Conservation (phyloP, 257 asterid species). For the Penstemon davidsonii region DNA sequence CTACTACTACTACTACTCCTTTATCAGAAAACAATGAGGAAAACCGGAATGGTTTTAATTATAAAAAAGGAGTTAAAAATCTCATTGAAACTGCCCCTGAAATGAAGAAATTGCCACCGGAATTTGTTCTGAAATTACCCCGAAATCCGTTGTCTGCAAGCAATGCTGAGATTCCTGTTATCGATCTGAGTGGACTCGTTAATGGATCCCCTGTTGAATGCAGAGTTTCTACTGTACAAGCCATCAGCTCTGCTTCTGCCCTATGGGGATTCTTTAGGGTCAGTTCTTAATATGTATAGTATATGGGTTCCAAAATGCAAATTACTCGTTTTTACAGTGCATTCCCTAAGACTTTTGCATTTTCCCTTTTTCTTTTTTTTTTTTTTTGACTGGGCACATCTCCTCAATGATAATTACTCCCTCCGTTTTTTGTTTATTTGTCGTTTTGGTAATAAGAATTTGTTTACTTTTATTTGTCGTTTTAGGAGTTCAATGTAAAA, state of each 20-base stretch:
- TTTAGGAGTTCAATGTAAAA: no score
- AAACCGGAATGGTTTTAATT: slow-evolving; percentile 21
- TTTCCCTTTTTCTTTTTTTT: no score
- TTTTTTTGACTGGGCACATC: no score
- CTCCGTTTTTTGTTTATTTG: no score
- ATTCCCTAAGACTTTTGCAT: no score
- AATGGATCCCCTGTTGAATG: slow-evolving; percentile 16
- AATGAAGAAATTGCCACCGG: slow-evolving; percentile 38
- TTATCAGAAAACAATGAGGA: not conserved
- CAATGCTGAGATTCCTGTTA: slow-evolving; percentile 38
- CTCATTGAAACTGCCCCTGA: slow-evolving; percentile 36
- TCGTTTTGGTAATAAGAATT: no score
- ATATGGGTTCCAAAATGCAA: no score
- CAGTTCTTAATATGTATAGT: slow-evolving; percentile 11
- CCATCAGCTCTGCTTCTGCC: slow-evolving; percentile 44
- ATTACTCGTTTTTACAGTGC: no score
- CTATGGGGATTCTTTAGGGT: slow-evolving; percentile 58
- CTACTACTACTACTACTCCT: no score
- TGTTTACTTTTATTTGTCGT: no score
- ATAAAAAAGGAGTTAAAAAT: slow-evolving; percentile 45
- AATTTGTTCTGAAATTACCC: slow-evolving; percentile 33
- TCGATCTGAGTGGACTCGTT: slow-evolving; percentile 41
- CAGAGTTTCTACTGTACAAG: slow-evolving; percentile 33
- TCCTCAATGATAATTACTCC: no score
- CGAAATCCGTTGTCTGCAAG: slow-evolving; percentile 28